Conservation (phyloP, 495 filamentous ascomycete genomes). For the Baudoinia panamericana region DNA sequence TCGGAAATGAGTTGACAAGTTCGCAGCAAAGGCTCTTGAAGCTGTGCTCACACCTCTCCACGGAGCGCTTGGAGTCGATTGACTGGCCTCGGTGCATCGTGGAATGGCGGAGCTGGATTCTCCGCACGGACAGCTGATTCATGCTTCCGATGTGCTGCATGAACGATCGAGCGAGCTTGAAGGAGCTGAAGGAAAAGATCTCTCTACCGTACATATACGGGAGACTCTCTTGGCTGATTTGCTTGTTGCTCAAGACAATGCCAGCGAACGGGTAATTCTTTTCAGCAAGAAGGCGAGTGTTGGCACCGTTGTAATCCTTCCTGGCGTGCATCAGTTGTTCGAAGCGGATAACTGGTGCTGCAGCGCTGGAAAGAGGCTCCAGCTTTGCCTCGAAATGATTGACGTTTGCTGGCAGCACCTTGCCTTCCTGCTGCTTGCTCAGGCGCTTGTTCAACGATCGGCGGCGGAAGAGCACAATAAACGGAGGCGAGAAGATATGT, state of each 20-base stretch:
- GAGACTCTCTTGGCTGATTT: not conserved
- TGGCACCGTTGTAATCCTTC: too few species aligned
- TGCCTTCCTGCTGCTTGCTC: too few species aligned
- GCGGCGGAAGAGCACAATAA: slow-evolving; percentile 1
- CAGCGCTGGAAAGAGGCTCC: too few species aligned
- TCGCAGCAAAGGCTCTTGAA: not conserved
- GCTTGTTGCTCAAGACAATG: not conserved
- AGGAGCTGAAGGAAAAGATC: not conserved
- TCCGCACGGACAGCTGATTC: not conserved
- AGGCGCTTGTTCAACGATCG: too few species aligned
- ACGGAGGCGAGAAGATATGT: not conserved
- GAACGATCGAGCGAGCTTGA: not conserved
- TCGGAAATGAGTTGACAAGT: not conserved
- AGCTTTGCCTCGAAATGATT: too few species aligned
- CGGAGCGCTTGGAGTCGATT: not conserved
- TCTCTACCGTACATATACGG: not conserved
- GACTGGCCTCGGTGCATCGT: not conserved
- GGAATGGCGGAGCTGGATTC: not conserved
- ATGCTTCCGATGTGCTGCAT: not conserved
- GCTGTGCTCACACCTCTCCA: not conserved
- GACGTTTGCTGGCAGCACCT: too few species aligned
- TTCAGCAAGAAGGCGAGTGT: too few species aligned
- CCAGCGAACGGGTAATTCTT: too few species aligned
- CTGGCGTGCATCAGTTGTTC: too few species aligned
- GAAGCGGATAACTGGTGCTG: too few species aligned